Conservation (phyloP, 495 filamentous ascomycete genomes). For the Aspergillus saccharolyticus region DNA sequence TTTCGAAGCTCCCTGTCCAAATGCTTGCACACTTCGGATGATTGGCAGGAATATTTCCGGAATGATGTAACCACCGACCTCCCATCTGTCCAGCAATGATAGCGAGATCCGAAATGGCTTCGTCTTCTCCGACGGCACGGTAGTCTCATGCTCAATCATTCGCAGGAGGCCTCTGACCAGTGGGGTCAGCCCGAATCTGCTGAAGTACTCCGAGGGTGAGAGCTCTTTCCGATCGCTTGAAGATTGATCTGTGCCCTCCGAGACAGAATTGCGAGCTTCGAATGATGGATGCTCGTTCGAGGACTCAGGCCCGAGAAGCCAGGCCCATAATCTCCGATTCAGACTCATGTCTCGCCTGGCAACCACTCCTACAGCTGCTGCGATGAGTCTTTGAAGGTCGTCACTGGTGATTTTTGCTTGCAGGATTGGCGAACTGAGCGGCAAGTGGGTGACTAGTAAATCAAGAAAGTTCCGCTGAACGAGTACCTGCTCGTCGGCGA, state of each 20-base stretch:
- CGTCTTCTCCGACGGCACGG: constrained; percentile 64
- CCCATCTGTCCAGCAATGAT: constrained; percentile 96
- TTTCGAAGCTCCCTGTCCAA: constrained; percentile 55
- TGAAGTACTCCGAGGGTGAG: constrained; percentile 65
- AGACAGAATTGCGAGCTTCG: constrained; percentile 45
- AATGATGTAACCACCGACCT: constrained; percentile 85
- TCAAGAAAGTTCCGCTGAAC: constrained; percentile 94
- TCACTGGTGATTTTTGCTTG: constrained; percentile 62
- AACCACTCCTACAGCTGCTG: constrained; percentile 79
- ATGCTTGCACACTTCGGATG: constrained; percentile 69
- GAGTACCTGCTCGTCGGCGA: constrained; percentile 84
- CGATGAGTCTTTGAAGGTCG: constrained; percentile 76
- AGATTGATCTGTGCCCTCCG: constrained; percentile 40
- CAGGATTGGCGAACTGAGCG: constrained; percentile 78
- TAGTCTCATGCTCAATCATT: constrained; percentile 60
- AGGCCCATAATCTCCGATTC: constrained; percentile 92
- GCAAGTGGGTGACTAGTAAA: constrained; percentile 83
- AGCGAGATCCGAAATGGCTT: constrained; percentile 85
- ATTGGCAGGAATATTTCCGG: constrained; percentile 82
- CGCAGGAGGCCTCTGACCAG: constrained; percentile 69
- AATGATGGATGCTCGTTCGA: constrained; percentile 38
- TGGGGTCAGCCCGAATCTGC: constrained; percentile 66
- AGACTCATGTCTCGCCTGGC: constrained; percentile 90
- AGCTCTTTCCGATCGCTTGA: constrained; percentile 40
- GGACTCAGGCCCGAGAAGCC: constrained; percentile 84